phyloP scores from a whole-genome alignment of 2,329 filamentous ascomycete species.

The Ceratocystiopsis sp. region DNA sequence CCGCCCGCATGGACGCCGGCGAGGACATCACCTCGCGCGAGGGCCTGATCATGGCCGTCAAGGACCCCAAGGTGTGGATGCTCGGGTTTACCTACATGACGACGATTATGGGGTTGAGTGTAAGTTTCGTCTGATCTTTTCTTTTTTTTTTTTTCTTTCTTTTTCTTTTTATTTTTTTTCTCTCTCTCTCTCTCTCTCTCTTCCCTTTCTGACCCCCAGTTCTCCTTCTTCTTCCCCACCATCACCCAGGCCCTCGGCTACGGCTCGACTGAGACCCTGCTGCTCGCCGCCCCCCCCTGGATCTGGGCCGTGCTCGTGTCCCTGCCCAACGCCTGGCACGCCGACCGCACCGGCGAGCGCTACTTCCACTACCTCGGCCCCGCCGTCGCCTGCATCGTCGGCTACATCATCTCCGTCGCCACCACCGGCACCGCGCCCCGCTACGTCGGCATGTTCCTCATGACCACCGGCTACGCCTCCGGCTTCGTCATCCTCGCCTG shows the following conservation, averaged over 20 bases:
- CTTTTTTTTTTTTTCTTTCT: too few species aligned
- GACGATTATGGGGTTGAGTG: constrained; percentile 26
- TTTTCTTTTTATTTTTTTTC: too few species aligned
- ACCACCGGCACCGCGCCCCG: constrained; percentile 32
- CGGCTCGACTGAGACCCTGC: constrained; percentile 21
- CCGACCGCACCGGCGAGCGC: constrained; percentile 38
- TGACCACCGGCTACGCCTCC: constrained; percentile 34
- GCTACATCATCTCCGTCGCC: constrained; percentile 3
- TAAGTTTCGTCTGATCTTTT: too few species aligned
- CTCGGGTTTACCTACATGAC: neutral
- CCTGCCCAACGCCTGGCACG: constrained; percentile 27
- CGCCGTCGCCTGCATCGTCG: neutral
- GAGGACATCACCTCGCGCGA: constrained; percentile 23
- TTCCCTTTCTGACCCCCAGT: constrained; percentile 20
- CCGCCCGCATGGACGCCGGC: constrained; percentile 31
- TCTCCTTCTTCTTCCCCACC: constrained; percentile 15
- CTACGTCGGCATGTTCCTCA: constrained; percentile 43
- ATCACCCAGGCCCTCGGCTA: constrained; percentile 17
- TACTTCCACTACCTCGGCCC: constrained; percentile 38
- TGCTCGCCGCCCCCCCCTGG: constrained; percentile 29
- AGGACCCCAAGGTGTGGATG: constrained; percentile 33
- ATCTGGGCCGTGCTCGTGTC: constrained; percentile 19
- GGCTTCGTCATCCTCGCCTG: constrained; percentile 56
- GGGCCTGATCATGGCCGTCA: constrained; percentile 37
- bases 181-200: constrained; percentile 33